Evolutionary conservation across 768 basidiomycete genomes (phyloP).

Genomic region (Mycena venus): DNA sequence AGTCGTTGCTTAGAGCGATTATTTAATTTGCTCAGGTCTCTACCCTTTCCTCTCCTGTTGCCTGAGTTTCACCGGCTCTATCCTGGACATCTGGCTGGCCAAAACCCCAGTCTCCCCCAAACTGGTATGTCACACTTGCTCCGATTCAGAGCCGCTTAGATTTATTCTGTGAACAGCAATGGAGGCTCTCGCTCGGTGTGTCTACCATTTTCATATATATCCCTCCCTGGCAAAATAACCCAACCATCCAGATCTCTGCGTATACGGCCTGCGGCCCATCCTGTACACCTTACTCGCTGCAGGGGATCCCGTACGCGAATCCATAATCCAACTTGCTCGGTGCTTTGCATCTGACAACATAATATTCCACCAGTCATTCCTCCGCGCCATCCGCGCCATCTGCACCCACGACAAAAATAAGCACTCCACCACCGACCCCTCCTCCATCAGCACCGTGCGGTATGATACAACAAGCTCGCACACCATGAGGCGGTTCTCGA

Average conservation of each 20-base stretch:
- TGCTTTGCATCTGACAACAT: neutral
- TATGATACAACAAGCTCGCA: neutral
- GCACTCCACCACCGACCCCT: neutral
- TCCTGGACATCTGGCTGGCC: constrained; percentile 13
- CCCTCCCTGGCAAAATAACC: neutral
- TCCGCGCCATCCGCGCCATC: neutral
- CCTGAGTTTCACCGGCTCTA: constrained; percentile 8
- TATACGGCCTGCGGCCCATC: constrained; percentile 9
- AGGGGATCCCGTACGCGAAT: neutral
- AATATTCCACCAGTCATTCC: neutral
- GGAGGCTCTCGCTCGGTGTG: constrained; percentile 13
- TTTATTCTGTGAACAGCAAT: constrained; percentile 2
- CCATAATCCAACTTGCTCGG: constrained; percentile 1
- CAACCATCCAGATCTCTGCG: constrained; percentile 1
- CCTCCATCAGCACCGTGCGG: neutral
- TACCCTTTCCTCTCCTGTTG: constrained; percentile 9
- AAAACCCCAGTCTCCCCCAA: constrained; percentile 4
- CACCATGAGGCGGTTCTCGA: constrained; percentile 5
- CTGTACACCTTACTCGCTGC: constrained; percentile 4
- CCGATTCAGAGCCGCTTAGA: neutral
- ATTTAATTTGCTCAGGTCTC: constrained; percentile 1
- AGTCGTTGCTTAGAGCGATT: neutral
- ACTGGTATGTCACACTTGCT: constrained; percentile 9
- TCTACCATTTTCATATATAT: neutral
- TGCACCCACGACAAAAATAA: neutral